Evolutionary conservation across 306 rosid species (phyloP), one percentile per base, ranked within the genome.

Genomic region (Chamaecrista fasciculata): DNA sequence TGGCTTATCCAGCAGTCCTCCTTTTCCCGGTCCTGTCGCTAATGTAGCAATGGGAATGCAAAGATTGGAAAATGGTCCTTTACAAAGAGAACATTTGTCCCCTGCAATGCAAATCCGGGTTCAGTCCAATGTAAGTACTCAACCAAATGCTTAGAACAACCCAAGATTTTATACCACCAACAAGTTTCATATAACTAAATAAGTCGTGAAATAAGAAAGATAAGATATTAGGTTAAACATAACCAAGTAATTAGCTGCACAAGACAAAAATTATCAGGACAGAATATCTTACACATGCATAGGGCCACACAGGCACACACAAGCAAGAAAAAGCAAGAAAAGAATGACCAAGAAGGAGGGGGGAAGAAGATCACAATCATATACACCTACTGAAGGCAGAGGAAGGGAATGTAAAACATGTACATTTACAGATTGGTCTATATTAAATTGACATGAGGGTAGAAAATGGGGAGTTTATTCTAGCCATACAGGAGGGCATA

Each of bases 1-100:
- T n/a, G 88, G 91, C 62, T 81, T 85, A 61, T 85, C 95, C 74
- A 83, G 69, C 56, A 88, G 24, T 15, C 85, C 91, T 44, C 95
- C 91, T 81, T 83, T 83, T 42, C 85, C 91, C 16, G 83, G 67
- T 68, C 80, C 79, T 33, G 78, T 65, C 42, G 83, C 66, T 25
- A 72, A 47, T 25, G 67, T 71, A 55, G 85, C 84, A 75, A 84
- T 46, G 8, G 87, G 83, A 76, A 86, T 60, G 16, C 82, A 77
- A 31, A 79, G 53, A 78, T 69, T 88, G 63, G 82, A 59, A 72
- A 70, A 88, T 44, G 84, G 34, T 68, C 95, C 92, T 73, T 50
- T 86, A 71, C 85, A 80, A 37, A 84, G 67, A 53, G 82, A 75
- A 55, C 73, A 74, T 76, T 50, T 86, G 62, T 91, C 95, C 70